Base-by-base conservation (phyloP, 768 basidiomycete genomes). In the Tremella yokohamensis region DNA sequence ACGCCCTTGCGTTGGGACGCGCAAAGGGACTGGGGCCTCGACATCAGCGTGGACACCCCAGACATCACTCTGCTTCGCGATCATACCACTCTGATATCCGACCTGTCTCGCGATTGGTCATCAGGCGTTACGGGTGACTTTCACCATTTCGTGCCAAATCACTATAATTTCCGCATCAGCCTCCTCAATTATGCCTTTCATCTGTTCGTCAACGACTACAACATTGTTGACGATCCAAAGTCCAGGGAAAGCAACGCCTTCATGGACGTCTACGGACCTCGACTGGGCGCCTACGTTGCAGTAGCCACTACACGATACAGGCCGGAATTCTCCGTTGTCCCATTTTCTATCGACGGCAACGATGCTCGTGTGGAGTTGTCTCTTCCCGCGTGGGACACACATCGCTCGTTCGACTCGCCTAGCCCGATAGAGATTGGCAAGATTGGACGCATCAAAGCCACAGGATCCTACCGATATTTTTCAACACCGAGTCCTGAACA, bases 41-140 rank as follows among this genome's bases (percentile, higher is more conserved):
- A 83, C n/a, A 74, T 91, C 45, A 83, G 82, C 11, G 78, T 98
- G 22, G 82, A 84, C 8, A 84, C 84, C 52, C 87, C 93, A 1
- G 77, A 83, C 1, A 80, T 94, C 37, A 88, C 84, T 70, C 80
- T 96, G 18, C 80, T 98, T 11, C 84, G 91, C 42, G 94, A 98
- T 71, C 94, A 98, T 70, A 84, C 92, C 77, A 93, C 90, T 68
- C 89, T 97, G 82, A 83, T 98, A 68, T 85, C 85, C 2, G 94
- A 98, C 75, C 81, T 98, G n/a, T 85, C 85, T 34, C 88, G 85
- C 64, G 94, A 98, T 70, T 98, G 93, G 91, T 82, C 81, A 20
- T 84, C 87, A 11, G 91, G 90, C 2, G 87, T 89, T 22, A 85
- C 86, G 0, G 84, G 82, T 34, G 87, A 90, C 70, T 88, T 86